Base-by-base conservation (phyloP, 2,329 filamentous ascomycete species). In the Monosporascus sp. region DNA sequence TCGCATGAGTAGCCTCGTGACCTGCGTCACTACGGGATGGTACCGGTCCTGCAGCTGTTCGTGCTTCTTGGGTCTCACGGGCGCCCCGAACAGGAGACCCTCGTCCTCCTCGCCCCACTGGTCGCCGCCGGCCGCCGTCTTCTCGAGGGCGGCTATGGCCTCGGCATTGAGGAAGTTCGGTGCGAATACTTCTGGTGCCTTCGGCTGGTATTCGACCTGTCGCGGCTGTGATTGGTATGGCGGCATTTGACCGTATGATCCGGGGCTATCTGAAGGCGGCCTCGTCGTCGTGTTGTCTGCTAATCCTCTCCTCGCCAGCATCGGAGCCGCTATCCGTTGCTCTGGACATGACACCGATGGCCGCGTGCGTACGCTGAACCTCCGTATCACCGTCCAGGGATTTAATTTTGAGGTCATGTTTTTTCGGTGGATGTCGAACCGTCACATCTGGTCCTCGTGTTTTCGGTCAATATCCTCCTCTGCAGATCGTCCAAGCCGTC, bases 1-100 rank as follows among this genome's bases (percentile, higher is more conserved):
- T 63, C 79, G 78, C 93, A 97, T 99, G 58, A 99, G 73, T 61
- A 96, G 78, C 68, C 91, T 92, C 18, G 91, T 96, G 63, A 97
- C 79, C 75, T 97, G 94, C 59, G 87, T 78, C 47, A 97, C 77
- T 7, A 97, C 79, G 2, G 89, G 84, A 67, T 97, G 88, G 68
- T 97, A 96, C 64, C 94, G 84, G 67, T 89, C 78, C 71, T 91
- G 88, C 63, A 93, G 74, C 71, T 89, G 79, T 66, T 77, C 68
- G 31, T 75, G 64, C 51, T 66, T 65, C 41, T 51, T 50, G 6
- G 87, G 84, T 52, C 85, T 73, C 37, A 77, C 74, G 1, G 91
- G 91, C 57, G 90, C 74, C 4, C 82, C 83, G 65, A 90, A 97
- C 67, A 93, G 95, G 68, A 89, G 78, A n/a, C 89, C 88, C 15